Base-by-base conservation (phyloP, 305 asterid genomes). In the Caryopteris hybrid region DNA sequence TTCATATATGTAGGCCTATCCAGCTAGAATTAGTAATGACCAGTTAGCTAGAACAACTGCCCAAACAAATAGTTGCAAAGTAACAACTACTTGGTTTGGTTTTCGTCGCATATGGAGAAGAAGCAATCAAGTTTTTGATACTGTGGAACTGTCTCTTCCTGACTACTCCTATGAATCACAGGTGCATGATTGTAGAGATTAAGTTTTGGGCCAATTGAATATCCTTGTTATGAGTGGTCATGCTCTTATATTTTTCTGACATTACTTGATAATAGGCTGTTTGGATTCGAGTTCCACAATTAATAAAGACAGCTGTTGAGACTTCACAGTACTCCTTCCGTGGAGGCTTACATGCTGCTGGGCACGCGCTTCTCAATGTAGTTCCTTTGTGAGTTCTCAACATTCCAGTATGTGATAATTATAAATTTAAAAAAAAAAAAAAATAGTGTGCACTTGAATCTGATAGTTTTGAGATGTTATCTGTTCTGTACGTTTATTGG, bases 261-360 rank as follows among this genome's bases (percentile, higher is more conserved):
- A 36, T 66, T 61, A 27, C 64, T 60, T 70, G 69, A 66, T 50
- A 42, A 56, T 78, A 94, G 97, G 99, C 99, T 81, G 97, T 86
- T 75, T 94, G 99, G 99, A 77, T 87, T 80, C 92, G 86, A 73
- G 97, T 91, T 78, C 95, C 92, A 42, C 89, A 86, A 60, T 83
- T 92, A 23, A 80, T 87, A 61, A 91, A 91, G 82, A 79, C 75
- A 78, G 81, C 81, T 47, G 87, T 94, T 52, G 96, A 87, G 77
- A 50, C 68, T 66, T 76, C 72, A 43, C 42, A 45, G 36, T 84
- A 78, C 78, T 87, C 90, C 68, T 87, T 89, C 73, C 93, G 86
- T 69, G 96, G 86, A 74, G 99, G 99, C 42, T 80, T 94, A 75
- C 99, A 91, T 80, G 97, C 99, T 78, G 96, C 97, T 68, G 87